Evolutionary conservation across 2,329 filamentous ascomycete genomes (phyloP).

Genomic region (Microdochium paspali): DNA sequence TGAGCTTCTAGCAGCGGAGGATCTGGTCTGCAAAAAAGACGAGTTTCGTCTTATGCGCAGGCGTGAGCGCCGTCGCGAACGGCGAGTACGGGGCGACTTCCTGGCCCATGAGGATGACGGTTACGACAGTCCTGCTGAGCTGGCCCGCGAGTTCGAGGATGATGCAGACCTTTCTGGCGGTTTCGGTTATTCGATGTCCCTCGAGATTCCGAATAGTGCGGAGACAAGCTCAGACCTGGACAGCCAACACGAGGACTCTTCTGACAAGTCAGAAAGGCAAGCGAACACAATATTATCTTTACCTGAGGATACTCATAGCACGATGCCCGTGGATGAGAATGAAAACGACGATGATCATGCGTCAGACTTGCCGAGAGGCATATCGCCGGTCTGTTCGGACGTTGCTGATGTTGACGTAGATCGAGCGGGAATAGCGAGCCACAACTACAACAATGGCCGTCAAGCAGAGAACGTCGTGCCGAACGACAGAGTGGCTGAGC

Average conservation of each 20-base stretch:
- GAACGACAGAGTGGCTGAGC: conserved; percentile 1
- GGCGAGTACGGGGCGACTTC: background rate
- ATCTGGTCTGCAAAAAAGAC: background rate
- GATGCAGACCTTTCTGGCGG: background rate
- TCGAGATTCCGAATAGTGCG: background rate
- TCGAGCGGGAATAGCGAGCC: too few relatives aligned
- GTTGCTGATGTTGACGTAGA: too few relatives aligned
- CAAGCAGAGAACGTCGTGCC: background rate
- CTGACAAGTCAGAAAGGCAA: background rate
- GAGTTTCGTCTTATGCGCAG: background rate
- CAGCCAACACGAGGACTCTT: background rate
- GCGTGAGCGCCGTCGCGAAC: background rate
- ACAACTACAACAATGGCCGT: background rate
- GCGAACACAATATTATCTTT: background rate
- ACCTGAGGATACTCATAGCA: background rate
- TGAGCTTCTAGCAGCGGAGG: conserved; percentile 4
- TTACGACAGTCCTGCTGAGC: background rate
- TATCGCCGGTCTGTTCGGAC: too few relatives aligned
- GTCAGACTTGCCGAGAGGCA: too few relatives aligned
- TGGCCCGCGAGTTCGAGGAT: background rate
- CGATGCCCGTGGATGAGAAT: background rate
- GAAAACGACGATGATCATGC: too few relatives aligned
- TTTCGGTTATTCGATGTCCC: background rate
- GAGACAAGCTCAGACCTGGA: background rate
- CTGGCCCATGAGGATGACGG: background rate